These are phyloP conservation scores for Eucalyptus globulus DNA, from an alignment of 345 rosid genomes.

Conservation along the genomic window DNA sequence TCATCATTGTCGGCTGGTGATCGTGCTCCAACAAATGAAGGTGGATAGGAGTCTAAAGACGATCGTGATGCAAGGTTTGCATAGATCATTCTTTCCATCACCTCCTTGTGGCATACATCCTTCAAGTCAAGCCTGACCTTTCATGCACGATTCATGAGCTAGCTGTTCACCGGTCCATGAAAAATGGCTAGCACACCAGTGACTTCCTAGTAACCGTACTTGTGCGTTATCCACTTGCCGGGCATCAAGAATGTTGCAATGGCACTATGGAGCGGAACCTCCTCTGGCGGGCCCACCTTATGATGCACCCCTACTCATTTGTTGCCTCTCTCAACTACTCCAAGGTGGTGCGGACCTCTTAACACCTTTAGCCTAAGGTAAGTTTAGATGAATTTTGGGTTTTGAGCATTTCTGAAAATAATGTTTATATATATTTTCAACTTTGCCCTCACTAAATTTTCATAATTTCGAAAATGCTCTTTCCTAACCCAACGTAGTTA, in stretches of 20 bases:
- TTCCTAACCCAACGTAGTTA: accelerated
- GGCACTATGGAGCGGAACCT: not conserved
- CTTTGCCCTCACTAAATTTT: too few relatives aligned
- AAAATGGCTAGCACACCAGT: not conserved
- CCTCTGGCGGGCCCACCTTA: not conserved
- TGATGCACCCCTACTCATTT: not conserved
- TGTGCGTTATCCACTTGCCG: not conserved
- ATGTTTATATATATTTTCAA: too few relatives aligned
- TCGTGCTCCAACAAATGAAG: too few relatives aligned
- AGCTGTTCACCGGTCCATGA: not conserved
- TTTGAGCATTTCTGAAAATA: too few relatives aligned
- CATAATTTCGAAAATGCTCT: too few relatives aligned
- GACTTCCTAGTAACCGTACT: not conserved
- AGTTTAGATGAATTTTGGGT: too few relatives aligned
- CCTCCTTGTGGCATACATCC: too few relatives aligned
- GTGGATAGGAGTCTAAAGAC: too few relatives aligned
- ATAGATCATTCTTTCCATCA: too few relatives aligned
- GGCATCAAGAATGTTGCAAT: not conserved
- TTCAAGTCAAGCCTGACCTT: too few relatives aligned
- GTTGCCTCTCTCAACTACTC: not conserved
- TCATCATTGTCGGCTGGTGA: accelerated
- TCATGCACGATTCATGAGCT: not conserved
- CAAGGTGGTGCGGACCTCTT: not conserved
- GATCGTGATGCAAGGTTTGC: too few relatives aligned
- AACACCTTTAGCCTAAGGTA: too few relatives aligned